These are phyloP conservation scores for sorghum (Sorghum bicolor) DNA, from an alignment of 176 grass and related monocot species.

Conservation along the genomic window Sorghum_bicolor_NCBIv3 NC_012872.2:68171001-68171500, in stretches of 20 bases:
- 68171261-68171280: not conserved
- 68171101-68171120: not conserved
- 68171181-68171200: slow-evolving; percentile 8
- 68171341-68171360: slow-evolving; percentile 26
- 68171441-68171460: not conserved
- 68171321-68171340: not conserved
- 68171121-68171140: not conserved
- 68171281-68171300: not conserved
- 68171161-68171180: not conserved
- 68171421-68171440: not conserved
- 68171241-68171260: slow-evolving; percentile 20
- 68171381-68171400: not conserved
- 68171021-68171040: not conserved
- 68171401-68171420: not conserved
- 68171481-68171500: not conserved
- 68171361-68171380: slow-evolving; percentile 15
- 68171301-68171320: not conserved
- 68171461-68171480: slow-evolving; percentile 1
- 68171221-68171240: not conserved
- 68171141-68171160: not conserved
- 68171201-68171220: not conserved
- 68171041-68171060: not conserved
- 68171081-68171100: no score
- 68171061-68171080: not conserved
- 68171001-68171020: no score